These are phyloP conservation scores for Fraxinus ornus DNA, from an alignment of 305 asterid species.

Conservation along the genomic window DNA sequence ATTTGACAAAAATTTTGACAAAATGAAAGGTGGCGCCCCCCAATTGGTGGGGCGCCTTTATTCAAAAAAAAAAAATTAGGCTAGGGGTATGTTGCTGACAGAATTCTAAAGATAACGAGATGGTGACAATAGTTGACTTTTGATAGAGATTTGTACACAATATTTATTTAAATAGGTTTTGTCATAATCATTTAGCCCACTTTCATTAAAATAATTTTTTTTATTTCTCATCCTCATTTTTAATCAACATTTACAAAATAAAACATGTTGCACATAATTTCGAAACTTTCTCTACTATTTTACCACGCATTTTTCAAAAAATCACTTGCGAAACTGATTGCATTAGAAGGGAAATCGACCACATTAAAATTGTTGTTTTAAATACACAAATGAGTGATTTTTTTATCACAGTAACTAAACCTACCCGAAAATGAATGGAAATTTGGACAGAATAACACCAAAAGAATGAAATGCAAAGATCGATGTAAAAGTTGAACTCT, in stretches of 20 bases:
- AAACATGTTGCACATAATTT: background rate
- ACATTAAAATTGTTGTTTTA: background rate
- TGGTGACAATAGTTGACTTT: background rate
- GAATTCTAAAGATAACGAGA: background rate
- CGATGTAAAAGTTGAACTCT: background rate
- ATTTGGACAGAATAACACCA: background rate
- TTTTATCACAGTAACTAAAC: background rate
- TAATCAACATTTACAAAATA: too few species aligned
- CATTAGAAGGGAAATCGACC: background rate
- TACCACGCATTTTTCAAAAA: background rate
- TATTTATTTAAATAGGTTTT: background rate
- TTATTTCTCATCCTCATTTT: background rate
- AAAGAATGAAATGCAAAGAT: background rate
- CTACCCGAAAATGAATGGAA: background rate
- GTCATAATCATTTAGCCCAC: background rate
- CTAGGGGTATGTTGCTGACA: background rate
- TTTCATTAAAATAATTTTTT: background rate
- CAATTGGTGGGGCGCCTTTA: too few species aligned
- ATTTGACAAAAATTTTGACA: too few species aligned
- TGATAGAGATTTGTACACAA: background rate
- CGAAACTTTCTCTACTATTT: too few species aligned
- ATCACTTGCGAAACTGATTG: background rate
- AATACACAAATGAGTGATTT: background rate
- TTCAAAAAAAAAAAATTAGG: too few species aligned
- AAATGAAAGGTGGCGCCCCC: too few species aligned